Conservation (phyloP, 2,329 filamentous ascomycete genomes). For the Pseudocercospora vitis region DNA sequence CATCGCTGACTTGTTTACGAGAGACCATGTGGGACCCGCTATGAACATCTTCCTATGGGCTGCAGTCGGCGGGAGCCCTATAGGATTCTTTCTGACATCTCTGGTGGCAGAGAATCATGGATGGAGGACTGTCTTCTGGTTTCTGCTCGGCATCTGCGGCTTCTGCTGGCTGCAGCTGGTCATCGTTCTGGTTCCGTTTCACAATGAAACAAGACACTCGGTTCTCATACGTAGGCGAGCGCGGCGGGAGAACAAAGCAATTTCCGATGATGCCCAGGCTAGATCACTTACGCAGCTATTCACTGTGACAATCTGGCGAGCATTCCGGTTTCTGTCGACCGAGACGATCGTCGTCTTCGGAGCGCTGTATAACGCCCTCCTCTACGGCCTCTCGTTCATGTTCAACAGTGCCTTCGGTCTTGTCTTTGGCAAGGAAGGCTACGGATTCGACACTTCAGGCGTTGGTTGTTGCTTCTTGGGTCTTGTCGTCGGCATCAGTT, state of each 20-base stretch:
- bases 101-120: conserved; percentile 46
- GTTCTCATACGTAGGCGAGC: conserved; percentile 42
- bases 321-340: conserved; percentile 49
- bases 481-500: conserved; percentile 43
- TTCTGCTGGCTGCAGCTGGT: conserved; percentile 47
- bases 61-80: conserved; percentile 48
- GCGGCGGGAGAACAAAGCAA: conserved; percentile 30
- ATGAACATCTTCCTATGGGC: conserved; percentile 50
- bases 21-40: conserved; percentile 46
- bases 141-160: conserved; percentile 49
- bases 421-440: conserved; percentile 49
- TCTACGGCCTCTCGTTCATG: conserved; percentile 52
- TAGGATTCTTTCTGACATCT: conserved; percentile 49
- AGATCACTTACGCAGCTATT: conserved; percentile 43
- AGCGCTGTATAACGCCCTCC: conserved; percentile 52
- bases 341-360: conserved; percentile 52
- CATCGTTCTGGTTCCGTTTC: conserved; percentile 39
- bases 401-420: conserved; percentile 53
- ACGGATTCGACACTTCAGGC: conserved; percentile 31
- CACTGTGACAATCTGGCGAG: conserved; percentile 46
- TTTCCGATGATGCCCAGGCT: conserved; percentile 44
- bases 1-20: conserved; percentile 52
- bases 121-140: conserved; percentile 50
- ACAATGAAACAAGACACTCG: conserved; percentile 48
- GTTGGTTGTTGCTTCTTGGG: conserved; percentile 34